A percentile compares a stretch with the other conserved stretches of the same genome.
phyloP scores from a whole-genome alignment of 2,329 filamentous ascomycete genomes.

The Penicillium decumbens region DNA sequence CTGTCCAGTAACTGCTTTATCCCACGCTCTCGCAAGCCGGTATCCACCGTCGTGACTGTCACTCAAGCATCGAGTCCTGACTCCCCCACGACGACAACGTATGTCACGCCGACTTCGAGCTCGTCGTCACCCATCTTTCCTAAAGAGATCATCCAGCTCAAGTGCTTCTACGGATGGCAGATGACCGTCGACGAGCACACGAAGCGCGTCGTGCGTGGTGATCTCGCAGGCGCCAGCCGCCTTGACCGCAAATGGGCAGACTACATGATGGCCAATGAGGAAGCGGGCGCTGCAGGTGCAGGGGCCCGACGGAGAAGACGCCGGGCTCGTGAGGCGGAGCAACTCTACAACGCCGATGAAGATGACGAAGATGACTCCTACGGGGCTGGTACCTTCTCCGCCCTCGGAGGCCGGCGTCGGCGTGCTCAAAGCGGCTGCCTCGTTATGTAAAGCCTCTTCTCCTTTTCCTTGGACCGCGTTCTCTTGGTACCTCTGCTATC shows the following conservation, averaged over 20 bases:
- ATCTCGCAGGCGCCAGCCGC: slow-evolving; percentile 67
- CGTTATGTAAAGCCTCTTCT: slow-evolving; percentile 54
- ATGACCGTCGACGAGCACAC: slow-evolving; percentile 92
- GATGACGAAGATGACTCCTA: slow-evolving; percentile 53
- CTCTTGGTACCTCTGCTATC: not conserved
- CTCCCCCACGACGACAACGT: slow-evolving; percentile 25
- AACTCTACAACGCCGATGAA: slow-evolving; percentile 75
- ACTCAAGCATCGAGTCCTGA: slow-evolving; percentile 25
- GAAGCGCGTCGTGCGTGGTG: slow-evolving; percentile 73
- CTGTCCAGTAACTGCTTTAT: slow-evolving; percentile 78
- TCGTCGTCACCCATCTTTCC: slow-evolving; percentile 51
- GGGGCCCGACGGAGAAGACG: slow-evolving; percentile 67
- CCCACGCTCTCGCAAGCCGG: slow-evolving; percentile 46
- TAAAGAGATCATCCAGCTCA: slow-evolving; percentile 74
- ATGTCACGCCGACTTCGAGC: slow-evolving; percentile 20
- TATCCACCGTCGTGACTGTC: slow-evolving; percentile 31
- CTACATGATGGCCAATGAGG: slow-evolving; percentile 88
- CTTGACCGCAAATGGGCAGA: slow-evolving; percentile 89
- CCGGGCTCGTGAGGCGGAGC: slow-evolving; percentile 74
- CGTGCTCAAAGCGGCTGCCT: slow-evolving; percentile 61
- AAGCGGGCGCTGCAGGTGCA: slow-evolving; percentile 60
- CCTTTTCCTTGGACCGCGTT: not conserved
- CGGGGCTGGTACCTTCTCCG: slow-evolving; percentile 30
- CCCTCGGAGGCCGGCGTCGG: slow-evolving; percentile 51
- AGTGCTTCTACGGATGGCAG: slow-evolving; percentile 94